Base-by-base conservation (phyloP, 768 basidiomycete species). In the Amyloporia xantha region DNA sequence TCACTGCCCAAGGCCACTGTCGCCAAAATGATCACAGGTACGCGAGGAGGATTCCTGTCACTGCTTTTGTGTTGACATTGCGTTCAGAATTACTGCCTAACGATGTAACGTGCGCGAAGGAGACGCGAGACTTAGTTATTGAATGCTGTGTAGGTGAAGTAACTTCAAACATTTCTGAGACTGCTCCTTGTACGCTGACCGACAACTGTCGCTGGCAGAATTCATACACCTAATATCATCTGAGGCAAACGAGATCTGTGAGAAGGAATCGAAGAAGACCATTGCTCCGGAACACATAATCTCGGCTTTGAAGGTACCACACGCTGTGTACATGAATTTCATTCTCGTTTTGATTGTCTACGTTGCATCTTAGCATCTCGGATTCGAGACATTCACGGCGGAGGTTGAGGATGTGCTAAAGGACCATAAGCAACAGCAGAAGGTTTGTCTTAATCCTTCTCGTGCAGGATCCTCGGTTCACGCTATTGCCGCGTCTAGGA, bases 121-220 rank as follows among this genome's bases (percentile, higher is more conserved):
- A 98, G 60, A 95, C 95, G 54, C 85, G 92, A 59, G 96, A 98
- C 74, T 69, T 98, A 54, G 86, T 99, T 36, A 93, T 94, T 66
- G 93, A 97, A 71, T 98, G 94, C 60, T 97, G 95, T 81, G 91
- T 98, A 80, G 96, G 96, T 96, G 74, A 85, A 85, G 77, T 73
- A 52, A 48, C 51, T 17, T n/a, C n/a, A n/a, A n/a, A n/a, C n/a
- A n/a, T n/a, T n/a, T n/a, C n/a, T 50, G 58, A 44, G 40, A 30
- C n/a, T n/a, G n/a, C n/a, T n/a, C n/a, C n/a, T 41, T 35, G 2
- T 40, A 5, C 47, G 17, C 20, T 12, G 4, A 38, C 12, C n/a
- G n/a, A n/a, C n/a, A n/a, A n/a, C n/a, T n/a, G n/a, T n/a, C n/a
- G n/a, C n/a, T n/a, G n/a, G 13, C 68, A 99, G 96, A 99, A 74